Conservation (phyloP, 2,329 filamentous ascomycete genomes). For the Microcyclospora tardicrescens region DNA sequence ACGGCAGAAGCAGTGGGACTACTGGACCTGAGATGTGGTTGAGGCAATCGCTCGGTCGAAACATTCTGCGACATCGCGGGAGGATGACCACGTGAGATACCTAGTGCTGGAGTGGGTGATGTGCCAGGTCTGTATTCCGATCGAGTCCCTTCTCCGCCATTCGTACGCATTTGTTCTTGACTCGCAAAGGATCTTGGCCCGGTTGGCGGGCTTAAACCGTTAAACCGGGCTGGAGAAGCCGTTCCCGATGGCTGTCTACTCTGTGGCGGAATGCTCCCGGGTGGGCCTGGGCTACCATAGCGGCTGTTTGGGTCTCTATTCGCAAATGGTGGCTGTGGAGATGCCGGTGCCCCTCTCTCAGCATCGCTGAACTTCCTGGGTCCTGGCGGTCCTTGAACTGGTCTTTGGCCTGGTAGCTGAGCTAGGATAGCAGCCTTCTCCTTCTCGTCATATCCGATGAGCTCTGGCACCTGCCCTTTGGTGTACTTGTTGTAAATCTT, state of each 20-base stretch:
- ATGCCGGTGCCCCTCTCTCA: constrained; percentile 7
- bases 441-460: constrained; percentile 68
- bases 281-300: constrained; percentile 4
- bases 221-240: constrained; percentile 8
- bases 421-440: constrained; percentile 67
- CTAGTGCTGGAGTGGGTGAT: constrained; percentile 10
- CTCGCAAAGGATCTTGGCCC: constrained; percentile 19
- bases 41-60: too few species aligned
- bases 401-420: constrained; percentile 6
- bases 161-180: constrained; percentile 22
- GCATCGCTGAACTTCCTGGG: constrained; percentile 1
- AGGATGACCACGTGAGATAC: not conserved
- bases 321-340: constrained; percentile 22
- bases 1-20: too few species aligned
- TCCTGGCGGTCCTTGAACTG: constrained; percentile 1
- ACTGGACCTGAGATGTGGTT: too few species aligned
- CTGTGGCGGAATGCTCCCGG: constrained; percentile 6
- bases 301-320: constrained; percentile 17
- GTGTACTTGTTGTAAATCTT: constrained; percentile 98
- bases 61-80: too few species aligned
- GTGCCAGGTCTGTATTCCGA: constrained; percentile 15
- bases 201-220: constrained; percentile 2
- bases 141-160: constrained; percentile 13
- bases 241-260: constrained; percentile 10
- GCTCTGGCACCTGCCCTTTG: constrained; percentile 63